A percentile compares a stretch with the other conserved stretches of the same genome.
These are phyloP conservation scores for Naegleria lovaniensis DNA, from an alignment of 208 protist species.

Conservation along the genomic window DNA sequence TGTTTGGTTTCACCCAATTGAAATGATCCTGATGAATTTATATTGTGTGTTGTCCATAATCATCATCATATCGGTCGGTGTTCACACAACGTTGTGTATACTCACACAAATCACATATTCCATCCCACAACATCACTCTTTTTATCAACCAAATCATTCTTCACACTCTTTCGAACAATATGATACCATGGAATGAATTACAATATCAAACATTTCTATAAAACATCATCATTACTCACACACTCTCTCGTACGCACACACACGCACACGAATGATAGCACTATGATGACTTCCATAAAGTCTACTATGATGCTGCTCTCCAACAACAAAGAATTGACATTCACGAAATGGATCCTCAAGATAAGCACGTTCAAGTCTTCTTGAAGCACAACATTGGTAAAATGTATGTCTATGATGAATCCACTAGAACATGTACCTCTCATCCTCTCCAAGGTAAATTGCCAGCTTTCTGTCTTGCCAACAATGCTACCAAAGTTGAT, in stretches of 20 bases:
- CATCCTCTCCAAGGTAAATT: not conserved
- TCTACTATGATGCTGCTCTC: not conserved
- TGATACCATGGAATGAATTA: no score
- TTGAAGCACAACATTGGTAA: not conserved
- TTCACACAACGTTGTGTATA: no score
- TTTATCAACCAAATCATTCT: no score
- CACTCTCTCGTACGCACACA: no score
- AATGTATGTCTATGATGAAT: not conserved
- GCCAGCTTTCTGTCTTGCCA: not conserved
- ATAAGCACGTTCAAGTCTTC: not conserved
- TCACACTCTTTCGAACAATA: no score
- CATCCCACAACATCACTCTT: no score
- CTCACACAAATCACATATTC: no score
- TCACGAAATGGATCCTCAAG: slow-evolving; percentile 1
- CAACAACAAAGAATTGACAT: slow-evolving; percentile 24
- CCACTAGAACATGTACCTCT: not conserved
- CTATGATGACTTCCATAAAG: slow-evolving; percentile 9
- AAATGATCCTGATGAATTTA: not conserved
- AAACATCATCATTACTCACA: no score
- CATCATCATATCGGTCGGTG: no score
- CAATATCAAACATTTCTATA: no score
- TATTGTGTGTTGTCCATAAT: no score
- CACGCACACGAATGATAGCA: no score
- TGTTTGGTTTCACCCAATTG: not conserved
- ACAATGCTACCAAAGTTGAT: not conserved